Evolutionary conservation across 306 rosid genomes (phyloP).

Genomic region (Crataegus laevigata): DNA sequence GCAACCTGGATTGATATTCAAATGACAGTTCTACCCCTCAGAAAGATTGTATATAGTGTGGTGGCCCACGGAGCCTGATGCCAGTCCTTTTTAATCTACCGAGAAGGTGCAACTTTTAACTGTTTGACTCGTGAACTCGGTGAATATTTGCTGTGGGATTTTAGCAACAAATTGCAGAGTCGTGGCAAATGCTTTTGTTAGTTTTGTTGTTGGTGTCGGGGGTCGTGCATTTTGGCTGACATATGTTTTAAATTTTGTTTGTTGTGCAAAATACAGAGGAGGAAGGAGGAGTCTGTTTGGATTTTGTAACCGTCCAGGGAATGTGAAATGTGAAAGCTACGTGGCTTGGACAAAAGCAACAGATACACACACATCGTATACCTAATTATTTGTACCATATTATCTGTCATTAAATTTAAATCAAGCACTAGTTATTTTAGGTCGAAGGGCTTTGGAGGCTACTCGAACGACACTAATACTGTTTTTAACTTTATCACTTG

Average conservation of each 20-base stretch:
- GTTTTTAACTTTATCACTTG: rapidly evolving
- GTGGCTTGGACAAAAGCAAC: conserved; percentile 18
- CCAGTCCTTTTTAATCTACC: not conserved
- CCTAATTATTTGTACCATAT: not conserved
- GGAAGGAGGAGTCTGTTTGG: conserved; percentile 24
- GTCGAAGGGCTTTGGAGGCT: too few relatives aligned
- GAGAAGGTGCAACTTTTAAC: not conserved
- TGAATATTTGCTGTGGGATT: not conserved
- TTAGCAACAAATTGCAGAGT: not conserved
- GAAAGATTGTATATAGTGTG: not conserved
- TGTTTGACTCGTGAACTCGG: not conserved
- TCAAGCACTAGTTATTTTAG: not conserved
- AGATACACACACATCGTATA: conserved; percentile 29
- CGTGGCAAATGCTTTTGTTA: not conserved
- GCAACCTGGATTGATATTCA: not conserved
- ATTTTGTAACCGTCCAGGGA: conserved; percentile 37
- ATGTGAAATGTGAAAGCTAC: conserved; percentile 6
- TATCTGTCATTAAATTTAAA: not conserved
- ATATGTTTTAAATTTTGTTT: not conserved
- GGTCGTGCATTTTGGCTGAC: not conserved
- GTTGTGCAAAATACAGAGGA: not conserved
- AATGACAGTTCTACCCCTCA: conserved; percentile 7
- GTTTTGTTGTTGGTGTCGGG: too few relatives aligned
- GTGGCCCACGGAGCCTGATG: not conserved
- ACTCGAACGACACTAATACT: too few relatives aligned